Evolutionary conservation across 2,329 filamentous ascomycete species (phyloP).

Genomic region (Claviceps arundinis): DNA sequence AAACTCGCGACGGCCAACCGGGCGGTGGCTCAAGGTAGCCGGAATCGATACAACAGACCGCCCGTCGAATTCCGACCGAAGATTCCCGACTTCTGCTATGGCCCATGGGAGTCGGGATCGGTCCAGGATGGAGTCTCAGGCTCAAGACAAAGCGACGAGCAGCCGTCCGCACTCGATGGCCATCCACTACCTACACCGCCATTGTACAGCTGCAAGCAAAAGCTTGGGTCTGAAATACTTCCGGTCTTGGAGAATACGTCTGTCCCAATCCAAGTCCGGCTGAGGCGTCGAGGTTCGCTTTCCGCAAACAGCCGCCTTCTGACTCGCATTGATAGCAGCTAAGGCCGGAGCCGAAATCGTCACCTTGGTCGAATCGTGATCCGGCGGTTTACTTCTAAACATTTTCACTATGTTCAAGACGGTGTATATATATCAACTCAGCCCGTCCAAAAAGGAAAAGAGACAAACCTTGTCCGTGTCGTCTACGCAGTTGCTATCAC

Average conservation of each 20-base stretch:
- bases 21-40: background rate
- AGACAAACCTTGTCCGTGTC: background rate
- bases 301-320: background rate
- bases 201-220: background rate
- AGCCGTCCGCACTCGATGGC: background rate
- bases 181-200: background rate
- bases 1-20: background rate
- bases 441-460: background rate
- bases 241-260: background rate
- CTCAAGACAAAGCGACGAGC: background rate
- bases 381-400: no score
- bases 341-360: background rate
- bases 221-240: background rate
- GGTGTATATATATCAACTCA: background rate
- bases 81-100: background rate
- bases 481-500: background rate
- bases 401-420: background rate
- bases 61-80: background rate
- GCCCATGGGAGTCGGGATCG: background rate
- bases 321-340: background rate
- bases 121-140: background rate
- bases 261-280: background rate
- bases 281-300: background rate
- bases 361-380: background rate
- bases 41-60: background rate